Conservation (phyloP, 2,329 filamentous ascomycete genomes). For the Amauroascus niger region DNA sequence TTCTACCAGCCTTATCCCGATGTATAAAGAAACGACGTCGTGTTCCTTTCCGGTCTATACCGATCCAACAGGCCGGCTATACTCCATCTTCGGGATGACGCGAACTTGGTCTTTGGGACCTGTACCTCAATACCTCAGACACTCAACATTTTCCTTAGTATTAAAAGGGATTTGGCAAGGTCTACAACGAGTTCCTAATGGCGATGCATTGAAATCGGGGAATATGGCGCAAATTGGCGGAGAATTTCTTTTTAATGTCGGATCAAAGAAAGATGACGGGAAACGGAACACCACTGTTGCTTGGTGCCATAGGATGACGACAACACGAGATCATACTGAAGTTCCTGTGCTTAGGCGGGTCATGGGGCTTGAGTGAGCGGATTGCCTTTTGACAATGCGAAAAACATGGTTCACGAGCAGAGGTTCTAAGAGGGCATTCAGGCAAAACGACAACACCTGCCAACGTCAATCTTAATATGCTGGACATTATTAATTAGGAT, state of each 20-base stretch:
- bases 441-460: not conserved
- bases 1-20: constrained; percentile 55
- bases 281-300: constrained; percentile 47
- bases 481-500: not conserved
- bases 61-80: constrained; percentile 59
- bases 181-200: constrained; percentile 48
- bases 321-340: constrained; percentile 60
- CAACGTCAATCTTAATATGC: not conserved
- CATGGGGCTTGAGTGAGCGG: not conserved
- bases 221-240: constrained; percentile 62
- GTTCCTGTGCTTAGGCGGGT: constrained; percentile 1
- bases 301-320: constrained; percentile 77
- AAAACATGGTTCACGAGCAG: not conserved
- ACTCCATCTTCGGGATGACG: constrained; percentile 58
- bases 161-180: constrained; percentile 48
- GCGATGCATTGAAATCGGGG: constrained; percentile 54
- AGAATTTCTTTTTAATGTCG: constrained; percentile 62
- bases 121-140: constrained; percentile 56
- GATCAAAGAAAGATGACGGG: constrained; percentile 14
- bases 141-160: constrained; percentile 39
- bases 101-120: constrained; percentile 53
- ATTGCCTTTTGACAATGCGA: not conserved
- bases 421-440: not conserved
- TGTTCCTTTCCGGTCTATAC: constrained; percentile 67
- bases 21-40: constrained; percentile 53